Percentiles rank a stretch among this genome's conserved stretches.
phyloP scores from a whole-genome alignment of 2,329 filamentous ascomycete genomes.

The Thermoascus crustaceus region DNA sequence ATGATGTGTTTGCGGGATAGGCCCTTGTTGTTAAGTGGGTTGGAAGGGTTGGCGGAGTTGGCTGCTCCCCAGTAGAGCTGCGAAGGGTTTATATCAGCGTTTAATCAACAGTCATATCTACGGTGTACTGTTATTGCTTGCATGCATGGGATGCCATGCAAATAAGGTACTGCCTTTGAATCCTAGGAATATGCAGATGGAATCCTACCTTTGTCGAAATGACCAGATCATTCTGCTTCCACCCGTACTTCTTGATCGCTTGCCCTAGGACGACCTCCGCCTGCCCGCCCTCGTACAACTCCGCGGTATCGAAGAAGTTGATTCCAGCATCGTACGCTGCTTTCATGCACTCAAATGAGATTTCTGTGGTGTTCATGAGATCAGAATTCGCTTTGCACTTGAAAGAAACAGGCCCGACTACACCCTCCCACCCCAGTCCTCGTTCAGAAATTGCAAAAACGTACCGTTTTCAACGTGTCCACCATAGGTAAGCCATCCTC shows the following conservation, averaged over 20 bases:
- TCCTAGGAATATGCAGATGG: neutral
- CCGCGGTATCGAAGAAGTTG: constrained; percentile 53
- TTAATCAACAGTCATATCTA: no score
- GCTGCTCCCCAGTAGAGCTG: constrained; percentile 56
- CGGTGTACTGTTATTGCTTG: no score
- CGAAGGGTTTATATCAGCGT: neutral
- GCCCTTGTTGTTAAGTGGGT: constrained; percentile 58
- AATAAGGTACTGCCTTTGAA: no score
- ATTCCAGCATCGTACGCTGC: constrained; percentile 50
- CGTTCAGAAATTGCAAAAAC: neutral
- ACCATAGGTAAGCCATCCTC: constrained; percentile 46
- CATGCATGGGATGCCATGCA: no score
- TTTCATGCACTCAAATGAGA: constrained; percentile 33
- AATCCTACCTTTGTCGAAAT: constrained; percentile 26
- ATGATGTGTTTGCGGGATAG: constrained; percentile 62
- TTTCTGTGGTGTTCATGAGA: constrained; percentile 11
- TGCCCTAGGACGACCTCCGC: constrained; percentile 48
- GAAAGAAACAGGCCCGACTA: neutral
- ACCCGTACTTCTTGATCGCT: constrained; percentile 48
- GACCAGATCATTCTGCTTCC: constrained; percentile 48
- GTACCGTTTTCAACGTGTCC: constrained; percentile 61
- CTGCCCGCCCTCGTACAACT: constrained; percentile 42
- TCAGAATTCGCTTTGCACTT: neutral
- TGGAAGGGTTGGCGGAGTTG: constrained; percentile 52
- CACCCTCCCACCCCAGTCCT: no score